Evolutionary conservation across 805 yeast genomes (phyloP), one percentile per base, ranked within the genome.

Genomic region (Cyberlindnera xylosilytica): DNA sequence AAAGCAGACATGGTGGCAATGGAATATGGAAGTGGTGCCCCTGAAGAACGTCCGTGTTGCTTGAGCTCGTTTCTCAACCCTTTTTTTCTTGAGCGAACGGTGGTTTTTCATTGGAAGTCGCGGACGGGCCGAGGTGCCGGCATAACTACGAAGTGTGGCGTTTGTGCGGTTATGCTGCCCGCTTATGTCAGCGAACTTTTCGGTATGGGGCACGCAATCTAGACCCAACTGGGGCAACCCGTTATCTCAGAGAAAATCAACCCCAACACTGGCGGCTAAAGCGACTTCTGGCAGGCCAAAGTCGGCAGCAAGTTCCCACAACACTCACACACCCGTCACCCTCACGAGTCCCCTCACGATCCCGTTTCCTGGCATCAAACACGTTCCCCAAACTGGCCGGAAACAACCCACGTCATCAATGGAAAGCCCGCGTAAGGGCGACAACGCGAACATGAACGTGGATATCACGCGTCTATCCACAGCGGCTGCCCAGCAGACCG

Each of bases 1-100:
- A 49, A 46, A 39, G 52, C 48, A 46, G 52, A 49, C 52, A 49
- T 49, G 20, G 34, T 44, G 35, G 2, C 37, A 34, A 39, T 41
- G 36, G 49, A 45, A 45, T 45, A 45, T 48, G 42, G 30, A 47
- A 23, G 5, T 12, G 32, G 28, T 27, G 29, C 20, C 30, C 22
- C 20, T 23, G 13, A n/a, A 4, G n/a, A n/a, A 11, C 26, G 10
- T n/a, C 24, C 24, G 24, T 22, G 16, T 3, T 32, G 18, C 20
- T 36, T 26, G 30, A 17, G 18, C 22, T 17, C 29, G 26, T 20
- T 27, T 41, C 40, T 23, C 32, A 19, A 18, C 34, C 45, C 34
- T 42, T 36, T 39, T 46, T 46, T 46, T 36, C 26, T 26, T 16
- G 20, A 17, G 32, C 15, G 34, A 41, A 41, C 49, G 49, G 42